Conservation (phyloP, 345 rosid species). For the Leavenworthia alabamica region DNA sequence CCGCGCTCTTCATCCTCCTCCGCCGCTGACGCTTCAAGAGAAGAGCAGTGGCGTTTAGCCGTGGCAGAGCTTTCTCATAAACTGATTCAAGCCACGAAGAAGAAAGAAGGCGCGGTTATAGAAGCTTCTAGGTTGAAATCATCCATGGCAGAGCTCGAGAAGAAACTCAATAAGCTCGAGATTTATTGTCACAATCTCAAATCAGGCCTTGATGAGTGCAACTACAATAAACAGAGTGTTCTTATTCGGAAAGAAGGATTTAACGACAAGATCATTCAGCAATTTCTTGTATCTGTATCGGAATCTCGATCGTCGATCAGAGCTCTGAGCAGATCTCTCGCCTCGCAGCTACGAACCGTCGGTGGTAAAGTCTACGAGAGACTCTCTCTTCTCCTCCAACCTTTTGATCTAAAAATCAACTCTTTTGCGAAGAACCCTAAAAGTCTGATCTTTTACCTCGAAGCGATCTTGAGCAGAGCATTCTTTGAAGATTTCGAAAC, state of each 20-base stretch:
- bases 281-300: constrained; percentile 57
- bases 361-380: constrained; percentile 56
- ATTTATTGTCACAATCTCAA: constrained; percentile 69
- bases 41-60: constrained; percentile 68
- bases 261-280: constrained; percentile 52
- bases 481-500: constrained; percentile 91
- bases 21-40: constrained; percentile 36
- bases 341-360: constrained; percentile 52
- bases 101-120: constrained; percentile 67
- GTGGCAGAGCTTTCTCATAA: constrained; percentile 81
- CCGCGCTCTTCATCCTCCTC: constrained; percentile 26
- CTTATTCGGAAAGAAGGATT: constrained; percentile 15
- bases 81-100: constrained; percentile 68
- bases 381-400: constrained; percentile 59
- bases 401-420: constrained; percentile 53
- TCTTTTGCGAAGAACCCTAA: constrained; percentile 57
- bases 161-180: constrained; percentile 83
- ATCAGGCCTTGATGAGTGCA: constrained; percentile 67
- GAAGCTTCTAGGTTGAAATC: constrained; percentile 73
- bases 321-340: constrained; percentile 56
- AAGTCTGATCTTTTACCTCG: constrained; percentile 51
- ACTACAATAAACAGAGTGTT: constrained; percentile 32
- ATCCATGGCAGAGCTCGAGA: constrained; percentile 92
- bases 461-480: constrained; percentile 58
- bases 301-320: constrained; percentile 62